These are phyloP conservation scores for Pholiota microspora DNA, from an alignment of 768 basidiomycete genomes.

Conservation along the genomic window DNA sequence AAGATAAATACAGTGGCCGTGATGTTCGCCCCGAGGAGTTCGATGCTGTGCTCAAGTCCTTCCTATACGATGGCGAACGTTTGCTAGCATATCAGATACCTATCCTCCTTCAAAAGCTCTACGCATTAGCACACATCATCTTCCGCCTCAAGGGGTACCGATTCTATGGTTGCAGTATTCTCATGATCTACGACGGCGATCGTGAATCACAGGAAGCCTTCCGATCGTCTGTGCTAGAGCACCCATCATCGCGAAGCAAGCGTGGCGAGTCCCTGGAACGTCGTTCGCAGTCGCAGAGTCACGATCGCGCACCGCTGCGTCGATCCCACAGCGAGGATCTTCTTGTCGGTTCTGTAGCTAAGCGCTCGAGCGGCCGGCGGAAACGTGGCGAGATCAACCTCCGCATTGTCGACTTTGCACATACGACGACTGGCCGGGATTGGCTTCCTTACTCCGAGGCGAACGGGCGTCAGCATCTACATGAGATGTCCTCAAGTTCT, in stretches of 20 bases:
- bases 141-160: slow-evolving; percentile 90
- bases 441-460: slow-evolving; percentile 68
- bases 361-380: slow-evolving; percentile 61
- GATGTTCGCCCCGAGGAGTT: slow-evolving; percentile 88
- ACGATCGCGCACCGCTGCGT: slow-evolving; percentile 51
- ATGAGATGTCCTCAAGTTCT: slow-evolving; percentile 51
- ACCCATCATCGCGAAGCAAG: slow-evolving; percentile 66
- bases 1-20: slow-evolving; percentile 96
- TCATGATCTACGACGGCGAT: slow-evolving; percentile 98
- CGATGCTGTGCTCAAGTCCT: slow-evolving; percentile 74
- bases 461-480: slow-evolving; percentile 33
- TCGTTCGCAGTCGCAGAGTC: slow-evolving; percentile 40
- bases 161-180: slow-evolving; percentile 96
- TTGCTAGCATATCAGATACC: slow-evolving; percentile 93
- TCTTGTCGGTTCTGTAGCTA: slow-evolving; percentile 61
- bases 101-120: slow-evolving; percentile 84
- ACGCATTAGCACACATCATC: slow-evolving; percentile 90
- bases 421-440: slow-evolving; percentile 94
- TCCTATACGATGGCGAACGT: slow-evolving; percentile 80
- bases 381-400: slow-evolving; percentile 92
- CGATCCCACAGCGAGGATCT: slow-evolving; percentile 82
- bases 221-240: slow-evolving; percentile 57
- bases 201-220: slow-evolving; percentile 79
- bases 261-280: slow-evolving; percentile 80
- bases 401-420: slow-evolving; percentile 97